phyloP scores from a whole-genome alignment of 2,329 filamentous ascomycete genomes.

The Bipolaris victoriae region DNA sequence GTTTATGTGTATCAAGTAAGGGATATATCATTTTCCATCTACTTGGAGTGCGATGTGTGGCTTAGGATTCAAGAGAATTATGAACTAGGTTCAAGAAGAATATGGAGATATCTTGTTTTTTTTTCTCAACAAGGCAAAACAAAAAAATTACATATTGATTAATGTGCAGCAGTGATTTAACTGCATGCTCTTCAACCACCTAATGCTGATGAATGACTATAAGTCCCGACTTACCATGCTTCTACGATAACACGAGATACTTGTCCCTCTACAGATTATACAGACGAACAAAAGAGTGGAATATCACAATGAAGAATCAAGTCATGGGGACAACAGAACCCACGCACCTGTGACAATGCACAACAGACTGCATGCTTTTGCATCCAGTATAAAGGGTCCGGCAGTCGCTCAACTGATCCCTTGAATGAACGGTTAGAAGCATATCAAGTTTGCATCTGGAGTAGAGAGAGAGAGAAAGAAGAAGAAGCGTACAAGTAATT shows the following conservation, averaged over 20 bases:
- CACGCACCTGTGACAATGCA: constrained; percentile 6
- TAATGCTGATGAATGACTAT: too few species aligned
- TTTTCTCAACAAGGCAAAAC: too few species aligned
- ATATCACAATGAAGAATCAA: neutral
- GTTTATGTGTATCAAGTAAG: too few species aligned
- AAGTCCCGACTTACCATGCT: neutral
- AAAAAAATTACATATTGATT: neutral
- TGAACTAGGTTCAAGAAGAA: too few species aligned
- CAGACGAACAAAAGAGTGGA: too few species aligned
- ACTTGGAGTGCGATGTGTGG: too few species aligned
- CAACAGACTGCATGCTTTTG: neutral
- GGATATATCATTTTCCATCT: too few species aligned
- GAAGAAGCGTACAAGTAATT: constrained; percentile 39
- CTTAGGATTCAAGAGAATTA: too few species aligned
- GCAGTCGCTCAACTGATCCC: constrained; percentile 27
- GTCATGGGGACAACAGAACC: neutral
- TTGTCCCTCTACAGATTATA: too few species aligned
- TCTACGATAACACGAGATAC: neutral
- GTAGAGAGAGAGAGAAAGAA: constrained; percentile 1
- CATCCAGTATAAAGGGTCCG: neutral
- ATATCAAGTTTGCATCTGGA: constrained; percentile 34
- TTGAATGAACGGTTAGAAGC: constrained; percentile 41
- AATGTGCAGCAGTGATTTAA: neutral
- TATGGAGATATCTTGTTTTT: too few species aligned
- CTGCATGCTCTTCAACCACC: neutral